Percentiles rank a stretch among this genome's conserved stretches.
These are phyloP conservation scores for Colletotrichum coccodes DNA, from an alignment of 2,329 filamentous ascomycete genomes.

Conservation along the genomic window DNA sequence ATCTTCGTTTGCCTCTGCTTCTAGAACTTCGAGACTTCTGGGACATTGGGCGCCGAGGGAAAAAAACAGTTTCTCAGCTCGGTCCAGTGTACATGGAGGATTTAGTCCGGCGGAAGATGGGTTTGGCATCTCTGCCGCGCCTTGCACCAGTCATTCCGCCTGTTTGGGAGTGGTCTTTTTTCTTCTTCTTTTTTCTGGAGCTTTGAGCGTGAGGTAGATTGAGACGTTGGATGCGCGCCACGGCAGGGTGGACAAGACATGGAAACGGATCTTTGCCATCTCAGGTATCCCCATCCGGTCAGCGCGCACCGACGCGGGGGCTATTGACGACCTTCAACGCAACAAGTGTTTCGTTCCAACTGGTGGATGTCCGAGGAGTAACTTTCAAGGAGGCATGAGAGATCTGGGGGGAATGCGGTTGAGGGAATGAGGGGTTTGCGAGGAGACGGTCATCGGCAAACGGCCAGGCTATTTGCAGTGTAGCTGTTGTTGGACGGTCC, in stretches of 20 bases:
- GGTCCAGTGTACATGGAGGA: slow-evolving; percentile 1
- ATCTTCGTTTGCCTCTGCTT: background rate
- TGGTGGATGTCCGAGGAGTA: background rate
- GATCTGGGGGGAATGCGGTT: background rate
- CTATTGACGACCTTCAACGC: background rate
- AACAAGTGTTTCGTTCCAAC: background rate
- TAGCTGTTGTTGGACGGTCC: background rate
- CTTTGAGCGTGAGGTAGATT: background rate
- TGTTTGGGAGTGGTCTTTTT: too few species aligned
- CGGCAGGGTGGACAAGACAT: background rate
- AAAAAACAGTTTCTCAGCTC: too few species aligned
- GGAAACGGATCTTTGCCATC: background rate
- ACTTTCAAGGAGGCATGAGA: background rate
- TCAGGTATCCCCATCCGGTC: background rate
- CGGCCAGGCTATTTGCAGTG: background rate
- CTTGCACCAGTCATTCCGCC: too few species aligned
- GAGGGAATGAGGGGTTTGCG: background rate
- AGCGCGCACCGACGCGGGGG: background rate
- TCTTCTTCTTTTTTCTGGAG: background rate
- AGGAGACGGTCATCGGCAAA: background rate
- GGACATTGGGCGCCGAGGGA: too few species aligned
- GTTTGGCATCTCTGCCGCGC: background rate
- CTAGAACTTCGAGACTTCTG: background rate
- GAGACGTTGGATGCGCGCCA: background rate
- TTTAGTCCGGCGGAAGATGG: background rate